Percentiles rank a stretch among this genome's conserved stretches.
Conservation (phyloP, 75 land plant species). For the Gnetum montanum region DNA sequence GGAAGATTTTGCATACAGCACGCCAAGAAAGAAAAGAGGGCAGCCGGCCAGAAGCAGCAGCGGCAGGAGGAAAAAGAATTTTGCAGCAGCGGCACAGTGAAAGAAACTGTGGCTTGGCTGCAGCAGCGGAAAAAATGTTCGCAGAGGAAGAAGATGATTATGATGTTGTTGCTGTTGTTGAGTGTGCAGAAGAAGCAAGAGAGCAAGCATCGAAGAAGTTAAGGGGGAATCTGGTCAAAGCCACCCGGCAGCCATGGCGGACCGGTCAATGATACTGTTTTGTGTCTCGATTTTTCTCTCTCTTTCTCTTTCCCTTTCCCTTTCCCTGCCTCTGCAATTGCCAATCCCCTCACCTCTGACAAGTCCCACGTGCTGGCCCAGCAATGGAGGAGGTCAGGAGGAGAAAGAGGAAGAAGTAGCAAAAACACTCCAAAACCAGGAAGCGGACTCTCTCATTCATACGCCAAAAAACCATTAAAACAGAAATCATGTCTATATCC, state of each 20-base stretch:
- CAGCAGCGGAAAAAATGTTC: background rate
- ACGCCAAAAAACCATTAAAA: too few species aligned
- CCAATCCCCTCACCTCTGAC: constrained; percentile 8
- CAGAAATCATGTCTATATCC: too few species aligned
- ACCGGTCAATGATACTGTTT: constrained; percentile 7
- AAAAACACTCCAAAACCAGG: too few species aligned
- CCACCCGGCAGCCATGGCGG: background rate
- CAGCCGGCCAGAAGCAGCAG: background rate
- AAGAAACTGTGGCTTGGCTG: background rate
- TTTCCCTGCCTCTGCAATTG: background rate
- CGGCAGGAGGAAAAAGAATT: background rate
- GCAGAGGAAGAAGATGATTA: background rate
- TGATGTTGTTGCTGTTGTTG: too few species aligned
- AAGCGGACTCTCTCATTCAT: too few species aligned
- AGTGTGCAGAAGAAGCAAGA: too few species aligned
- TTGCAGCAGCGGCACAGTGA: background rate
- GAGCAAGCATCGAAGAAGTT: background rate
- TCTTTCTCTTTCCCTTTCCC: background rate
- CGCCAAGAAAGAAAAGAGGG: background rate
- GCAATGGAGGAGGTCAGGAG: too few species aligned
- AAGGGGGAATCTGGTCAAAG: background rate
- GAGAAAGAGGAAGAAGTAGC: too few species aligned
- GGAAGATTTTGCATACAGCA: too few species aligned
- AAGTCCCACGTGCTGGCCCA: constrained; percentile 12
- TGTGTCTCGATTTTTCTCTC: background rate